Conservation (phyloP, 2,329 filamentous ascomycete species). For the Colletotrichum sp. region DNA sequence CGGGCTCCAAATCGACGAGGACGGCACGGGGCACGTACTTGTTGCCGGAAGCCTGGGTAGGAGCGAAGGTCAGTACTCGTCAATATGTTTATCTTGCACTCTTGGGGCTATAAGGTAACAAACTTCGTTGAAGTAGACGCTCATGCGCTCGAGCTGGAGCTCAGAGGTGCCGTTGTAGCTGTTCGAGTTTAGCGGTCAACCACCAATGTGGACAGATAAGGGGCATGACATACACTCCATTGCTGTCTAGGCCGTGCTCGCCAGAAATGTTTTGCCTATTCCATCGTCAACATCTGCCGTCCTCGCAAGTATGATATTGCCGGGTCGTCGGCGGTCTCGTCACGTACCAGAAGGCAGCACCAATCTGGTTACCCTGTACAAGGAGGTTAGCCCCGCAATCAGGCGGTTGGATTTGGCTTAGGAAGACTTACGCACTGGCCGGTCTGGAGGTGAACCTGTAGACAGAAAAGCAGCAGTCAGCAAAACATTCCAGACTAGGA, state of each 20-base stretch:
- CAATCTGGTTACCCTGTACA: slow-evolving; percentile 97
- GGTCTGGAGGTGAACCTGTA: slow-evolving; percentile 98
- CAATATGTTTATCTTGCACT: background rate
- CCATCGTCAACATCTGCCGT: slow-evolving; percentile 40
- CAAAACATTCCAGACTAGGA: slow-evolving; percentile 26
- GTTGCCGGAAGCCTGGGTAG: slow-evolving; percentile 83
- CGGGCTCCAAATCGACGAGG: slow-evolving; percentile 98
- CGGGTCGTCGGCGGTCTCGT: background rate
- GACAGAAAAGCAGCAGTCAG: slow-evolving; percentile 58
- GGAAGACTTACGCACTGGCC: slow-evolving; percentile 86
- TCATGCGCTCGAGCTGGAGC: slow-evolving; percentile 99
- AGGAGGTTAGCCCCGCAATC: slow-evolving; percentile 40
- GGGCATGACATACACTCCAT: slow-evolving; percentile 78
- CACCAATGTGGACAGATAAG: slow-evolving; percentile 11
- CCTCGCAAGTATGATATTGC: slow-evolving; percentile 2
- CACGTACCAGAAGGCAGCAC: slow-evolving; percentile 97
- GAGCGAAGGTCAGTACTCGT: slow-evolving; percentile 10
- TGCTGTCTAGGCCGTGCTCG: slow-evolving; percentile 96
- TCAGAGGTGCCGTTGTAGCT: slow-evolving; percentile 98
- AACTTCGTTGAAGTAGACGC: slow-evolving; percentile 94
- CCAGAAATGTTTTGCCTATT: slow-evolving; percentile 80
- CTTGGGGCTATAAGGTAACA: slow-evolving; percentile 22
- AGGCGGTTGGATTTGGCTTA: background rate
- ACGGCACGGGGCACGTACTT: slow-evolving; percentile 99
- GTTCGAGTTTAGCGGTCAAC: slow-evolving; percentile 31